Evolutionary conservation across 495 filamentous ascomycete species (phyloP), one percentile per base, ranked within the genome.

Genomic region (Podospora comata): DNA sequence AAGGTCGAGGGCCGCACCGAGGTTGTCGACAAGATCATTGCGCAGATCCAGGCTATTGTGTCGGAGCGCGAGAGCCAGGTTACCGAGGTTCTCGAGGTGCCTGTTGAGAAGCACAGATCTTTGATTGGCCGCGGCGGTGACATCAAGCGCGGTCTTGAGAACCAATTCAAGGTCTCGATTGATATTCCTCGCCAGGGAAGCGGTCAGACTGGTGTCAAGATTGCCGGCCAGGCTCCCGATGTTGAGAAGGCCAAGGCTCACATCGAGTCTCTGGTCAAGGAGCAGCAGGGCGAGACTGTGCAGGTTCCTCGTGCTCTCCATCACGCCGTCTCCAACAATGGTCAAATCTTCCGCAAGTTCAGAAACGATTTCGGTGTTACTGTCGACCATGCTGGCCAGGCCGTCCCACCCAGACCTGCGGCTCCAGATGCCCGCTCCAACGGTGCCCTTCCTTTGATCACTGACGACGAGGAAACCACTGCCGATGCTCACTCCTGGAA

Each of bases 61-160:
- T 80, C 85, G 20, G 87, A 97, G 77, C 90, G 91, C 28, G 88
- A 91, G 72, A 92, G 86, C 72, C 91, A 96, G 75, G 85, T 90
- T 30, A 88, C 86, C 4, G 89, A 89, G 67, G 83, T 79, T n/a
- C 67, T 97, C 56, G 92, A 96, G 4, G 89, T 98, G 23, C 88
- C 92, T 26, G 86, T 88, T 4, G 89, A 94, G 65, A 97, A 96
- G 82, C 96, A 98, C 76, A 86, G 93, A 39, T 83, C 92, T 11
- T 85, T 99, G 16, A 97, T 99, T 72, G 95, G 95, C 59, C 91
- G 92, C 54, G 93, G 93, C 67, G 95, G 95, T 64, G 92, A 95
- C 64, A 89, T 88, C 48, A 88, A 93, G 69, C 89, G 91, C 62
- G 84, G 86, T 57, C 86, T 99, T n/a, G 95, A 98, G 80, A 86